These are phyloP conservation scores for Arabidopsis thaliana DNA, from an alignment of 345 rosid genomes.

Conservation along the genomic window TAIR10.1 NC_003076.8:4936001-4936500, in stretches of 20 bases:
- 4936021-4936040: constrained; percentile 66
- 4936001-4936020: constrained; percentile 73
- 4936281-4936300: not conserved
- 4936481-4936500: constrained; percentile 17
- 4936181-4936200: not conserved
- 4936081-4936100: not conserved
- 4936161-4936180: not conserved
- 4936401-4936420: not conserved
- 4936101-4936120: too few relatives aligned
- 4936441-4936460: not conserved
- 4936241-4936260: not conserved
- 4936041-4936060: constrained; percentile 48
- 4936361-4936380: constrained; percentile 34
- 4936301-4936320: constrained; percentile 61
- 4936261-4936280: not conserved
- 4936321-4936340: constrained; percentile 57
- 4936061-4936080: not conserved
- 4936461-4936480: not conserved
- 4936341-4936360: constrained; percentile 27
- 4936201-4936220: not conserved
- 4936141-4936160: too few relatives aligned
- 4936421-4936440: constrained; percentile 33
- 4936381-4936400: not conserved
- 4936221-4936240: not conserved
- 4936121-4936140: too few relatives aligned